Evolutionary conservation across 208 protist species (phyloP).

Genomic region (Cochliopodium minus): DNA sequence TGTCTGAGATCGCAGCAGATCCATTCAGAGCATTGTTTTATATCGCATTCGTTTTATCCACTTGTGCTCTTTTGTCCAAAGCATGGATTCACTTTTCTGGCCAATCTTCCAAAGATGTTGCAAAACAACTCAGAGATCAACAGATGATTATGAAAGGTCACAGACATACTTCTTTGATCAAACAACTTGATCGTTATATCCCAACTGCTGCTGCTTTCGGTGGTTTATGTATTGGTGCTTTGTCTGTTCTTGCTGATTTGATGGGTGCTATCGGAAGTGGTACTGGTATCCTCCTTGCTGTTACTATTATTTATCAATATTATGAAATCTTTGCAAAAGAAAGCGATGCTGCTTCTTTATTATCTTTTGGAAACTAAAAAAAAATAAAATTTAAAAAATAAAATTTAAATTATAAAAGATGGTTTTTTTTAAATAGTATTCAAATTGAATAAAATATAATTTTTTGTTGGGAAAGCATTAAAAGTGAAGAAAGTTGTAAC

Average conservation of each 20-base stretch:
- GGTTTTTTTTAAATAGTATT: no score
- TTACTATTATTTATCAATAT: slow-evolving; percentile 98
- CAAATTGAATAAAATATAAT: no score
- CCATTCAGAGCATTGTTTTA: slow-evolving; percentile 96
- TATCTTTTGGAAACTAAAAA: no score
- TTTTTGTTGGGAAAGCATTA: no score
- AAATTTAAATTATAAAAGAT: no score
- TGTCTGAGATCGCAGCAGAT: slow-evolving; percentile 77
- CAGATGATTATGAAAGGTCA: slow-evolving; percentile 71
- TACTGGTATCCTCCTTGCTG: slow-evolving; percentile 97
- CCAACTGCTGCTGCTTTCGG: slow-evolving; percentile 96
- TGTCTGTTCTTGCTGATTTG: slow-evolving; percentile 95
- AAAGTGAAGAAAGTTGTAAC: no score
- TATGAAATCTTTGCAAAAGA: slow-evolving; percentile 96
- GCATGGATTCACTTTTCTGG: slow-evolving; percentile 95
- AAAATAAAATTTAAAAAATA: no score
- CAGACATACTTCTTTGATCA: slow-evolving; percentile 59
- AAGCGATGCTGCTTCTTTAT: no score
- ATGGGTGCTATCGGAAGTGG: slow-evolving; percentile 86
- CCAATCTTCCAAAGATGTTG: slow-evolving; percentile 84
- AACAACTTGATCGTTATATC: slow-evolving; percentile 83
- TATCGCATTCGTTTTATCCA: slow-evolving; percentile 83
- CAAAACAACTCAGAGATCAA: slow-evolving; percentile 83
- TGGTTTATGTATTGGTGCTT: slow-evolving; percentile 95
- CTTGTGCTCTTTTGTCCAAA: slow-evolving; percentile 93